Evolutionary conservation across 2,329 filamentous ascomycete genomes (phyloP), one percentile per base, ranked within the genome.

Genomic region (Alternaria hordeiaustralica): DNA sequence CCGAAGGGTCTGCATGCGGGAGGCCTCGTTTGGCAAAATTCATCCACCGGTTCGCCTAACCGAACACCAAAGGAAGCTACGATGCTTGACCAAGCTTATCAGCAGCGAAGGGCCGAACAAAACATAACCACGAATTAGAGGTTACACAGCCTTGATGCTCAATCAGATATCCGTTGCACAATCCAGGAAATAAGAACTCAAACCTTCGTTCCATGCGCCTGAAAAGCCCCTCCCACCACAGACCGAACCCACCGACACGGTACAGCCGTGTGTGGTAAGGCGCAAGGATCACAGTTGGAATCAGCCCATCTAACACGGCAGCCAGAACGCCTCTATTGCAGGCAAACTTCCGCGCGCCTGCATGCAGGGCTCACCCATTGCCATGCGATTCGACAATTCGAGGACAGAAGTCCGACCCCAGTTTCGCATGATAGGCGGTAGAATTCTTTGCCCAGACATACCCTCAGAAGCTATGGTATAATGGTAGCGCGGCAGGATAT

Each of bases 211-310:
- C 45, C 21, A 20, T 30, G 23, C 28, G 28, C 23, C 23, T 53
- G 20, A 54, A 21, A 49, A 54, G 21, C 47, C 47, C 30, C 30
- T 41, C 30, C 36, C 41, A 26, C 13, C 58, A 25, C 18, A 4
- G 13, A 33, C 20, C 25, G 46, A 54, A 47, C 55, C 60, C 60
- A 58, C n/a, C 21, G 12, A 44, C 36, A 28, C 28, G 60, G 60
- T 62, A 47, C 60, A 47, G 60, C 60, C 60, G 60, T 47, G 36
- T 30, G 8, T n/a, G n/a, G n/a, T 15, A 30, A 36, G 13, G 26
- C 41, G 41, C 55, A 47, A 47, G 55, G 60, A 18, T 44, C 41
- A 11, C 28, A 54, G 55, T 59, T 59, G 60, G 55, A 56, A 59
- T 20, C 55, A 44, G 47, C 23, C 43, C 55, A 62, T 62, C 41